A percentile compares a stretch with the other conserved stretches of the same genome.
Conservation (phyloP, 768 basidiomycete genomes). For the Gloeopeniophorella convolvens region DNA sequence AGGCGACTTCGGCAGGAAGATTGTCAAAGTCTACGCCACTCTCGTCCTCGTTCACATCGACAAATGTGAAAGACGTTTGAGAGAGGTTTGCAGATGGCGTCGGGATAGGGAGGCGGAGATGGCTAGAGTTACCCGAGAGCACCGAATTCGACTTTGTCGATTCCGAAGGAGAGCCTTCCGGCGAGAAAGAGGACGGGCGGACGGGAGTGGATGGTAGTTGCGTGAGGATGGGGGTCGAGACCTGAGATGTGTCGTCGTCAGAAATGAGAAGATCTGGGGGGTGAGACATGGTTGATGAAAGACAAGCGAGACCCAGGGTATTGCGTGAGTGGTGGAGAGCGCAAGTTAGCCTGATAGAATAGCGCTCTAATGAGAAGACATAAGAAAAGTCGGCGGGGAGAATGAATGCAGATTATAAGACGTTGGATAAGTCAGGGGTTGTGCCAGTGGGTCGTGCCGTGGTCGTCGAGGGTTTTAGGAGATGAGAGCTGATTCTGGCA, state of each 20-base stretch:
- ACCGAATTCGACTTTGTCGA: background rate
- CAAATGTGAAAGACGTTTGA: slow-evolving; percentile 21
- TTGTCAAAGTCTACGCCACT: slow-evolving; percentile 17
- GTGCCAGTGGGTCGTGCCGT: slow-evolving; percentile 12
- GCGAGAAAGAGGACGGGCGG: background rate
- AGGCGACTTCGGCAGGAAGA: slow-evolving; percentile 27
- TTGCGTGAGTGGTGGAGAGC: slow-evolving; percentile 4
- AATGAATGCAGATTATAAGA: background rate
- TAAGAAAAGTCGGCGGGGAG: background rate
- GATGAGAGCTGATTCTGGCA: background rate
- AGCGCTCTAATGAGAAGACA: slow-evolving; percentile 13
- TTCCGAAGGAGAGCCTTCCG: background rate
- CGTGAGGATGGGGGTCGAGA: slow-evolving; percentile 16
- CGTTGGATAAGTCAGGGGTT: background rate
- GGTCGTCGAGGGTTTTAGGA: slow-evolving; percentile 2
- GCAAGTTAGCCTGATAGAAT: background rate
- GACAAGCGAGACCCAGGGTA: slow-evolving; percentile 1
- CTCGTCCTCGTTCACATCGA: slow-evolving; percentile 14
- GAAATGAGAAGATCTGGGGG: slow-evolving; percentile 6
- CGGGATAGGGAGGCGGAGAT: slow-evolving; percentile 22
- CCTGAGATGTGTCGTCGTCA: slow-evolving; percentile 18
- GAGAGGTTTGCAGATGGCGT: slow-evolving; percentile 20
- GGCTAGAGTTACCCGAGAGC: slow-evolving; percentile 1
- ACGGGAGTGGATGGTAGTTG: slow-evolving; percentile 3
- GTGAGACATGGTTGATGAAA: slow-evolving; percentile 6